Base-by-base conservation (phyloP, 306 rosid genomes). In the Vigna reflexopilosa region DNA sequence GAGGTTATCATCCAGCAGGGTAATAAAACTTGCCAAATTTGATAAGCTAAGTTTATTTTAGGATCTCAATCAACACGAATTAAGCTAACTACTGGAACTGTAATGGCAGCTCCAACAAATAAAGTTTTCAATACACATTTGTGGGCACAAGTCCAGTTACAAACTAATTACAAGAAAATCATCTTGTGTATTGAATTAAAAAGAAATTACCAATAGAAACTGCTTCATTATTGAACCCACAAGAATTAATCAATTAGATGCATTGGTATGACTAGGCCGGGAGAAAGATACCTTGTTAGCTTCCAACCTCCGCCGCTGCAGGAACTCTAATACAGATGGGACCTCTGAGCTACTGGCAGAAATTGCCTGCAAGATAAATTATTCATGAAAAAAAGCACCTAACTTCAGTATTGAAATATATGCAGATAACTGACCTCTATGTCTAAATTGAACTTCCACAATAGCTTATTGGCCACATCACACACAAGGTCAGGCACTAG, bases 261-360 rank as follows among this genome's bases (percentile, higher is more conserved):
- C 77, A 80, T 26, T 67, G 61, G 14, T 16, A 67, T 26, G 45
- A 54, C 42, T 15, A 73, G 62, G 58, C 6, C 45, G 19, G 54
- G 67, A 76, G 42, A 30, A 62, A 48, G 50, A 49, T 82, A 95
- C 99, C 96, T 87, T 91, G 86, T 80, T 85, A 61, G 92, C 91
- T 72, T 95, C 97, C 86, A 86, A 80, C 76, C 87, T 95, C 38
- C 99, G 96, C 84, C 98, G 87, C 89, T 95, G 97, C 89, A 95
- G 86, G 88, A 95, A 95, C 87, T 95, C 99, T 70, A 95, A 84
- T 71, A 93, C 85, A 67, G 96, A 91, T 40, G 99, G 89, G 71
- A 86, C 93, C 88, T 95, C 99, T 65, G 99, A 95, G 90, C 93
- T 95, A 84, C 98, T 93, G 61, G 98, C 90, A 80, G 99, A 89